Base-by-base conservation (phyloP, 2,329 filamentous ascomycete species). In the Sclerotinia trifoliorum region DNA sequence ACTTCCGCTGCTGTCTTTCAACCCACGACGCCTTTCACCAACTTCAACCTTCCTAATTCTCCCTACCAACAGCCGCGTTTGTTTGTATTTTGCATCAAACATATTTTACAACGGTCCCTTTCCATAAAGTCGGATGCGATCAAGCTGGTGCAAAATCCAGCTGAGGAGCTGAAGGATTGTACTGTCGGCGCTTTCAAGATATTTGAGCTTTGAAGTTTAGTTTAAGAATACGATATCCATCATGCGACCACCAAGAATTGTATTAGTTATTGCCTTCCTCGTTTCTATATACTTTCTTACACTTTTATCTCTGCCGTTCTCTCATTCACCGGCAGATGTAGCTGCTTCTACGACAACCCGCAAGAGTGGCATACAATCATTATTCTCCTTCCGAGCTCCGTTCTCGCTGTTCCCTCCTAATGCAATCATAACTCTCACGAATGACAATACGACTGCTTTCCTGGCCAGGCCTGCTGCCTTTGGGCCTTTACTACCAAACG, bases 381-480 rank as follows among this genome's bases (percentile, higher is more conserved):
- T 92, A 71, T 88, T 92, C 79, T 89, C 89, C 71, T 91, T 92
- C 79, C 88, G 88, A 69, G 84, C 88, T 6, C 90, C 94, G 0
- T 92, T 94, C 72, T 93, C 92, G 26, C 87, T 99, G 29, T 99
- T 99, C 78, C 94, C 94, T 5, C 94, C 94, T 4, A 97, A 95
- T 72, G 95, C 95, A 60, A 91, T 96, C 75, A 97, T 99, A 78
- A 97, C 92, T 79, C 85, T 99, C 70, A 97, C 94, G 76, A 93
- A 98, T 79, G 95, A 99, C 80, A 99, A 99, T 80, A 97, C 93
- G 73, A 99, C 95, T 17, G 96, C 96, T 74, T 99, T 99, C 81
- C 85, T 96, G 67, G 94, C 95, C 55, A 86, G 95, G 61, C 95
- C 95, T 69, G 95, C 95, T 65, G 94, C 93, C 51, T 99, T 98